A percentile compares a stretch with the other conserved stretches of the same genome.
Evolutionary conservation across 129 eudicot species (phyloP).

Genomic region (Logfia minima): DNA sequence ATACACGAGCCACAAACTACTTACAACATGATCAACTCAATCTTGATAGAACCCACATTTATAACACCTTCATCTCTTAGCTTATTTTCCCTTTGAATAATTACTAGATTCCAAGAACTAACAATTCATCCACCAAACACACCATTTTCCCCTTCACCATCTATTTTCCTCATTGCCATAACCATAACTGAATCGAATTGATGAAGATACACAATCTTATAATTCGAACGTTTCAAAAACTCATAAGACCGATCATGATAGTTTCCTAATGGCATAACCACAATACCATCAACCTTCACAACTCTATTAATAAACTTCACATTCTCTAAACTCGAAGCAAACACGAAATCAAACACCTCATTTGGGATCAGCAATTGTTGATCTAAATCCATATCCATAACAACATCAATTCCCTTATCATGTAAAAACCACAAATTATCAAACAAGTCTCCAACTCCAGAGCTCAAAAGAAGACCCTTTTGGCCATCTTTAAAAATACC

Average conservation of each 20-base stretch:
- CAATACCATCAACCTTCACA: conserved; percentile 47
- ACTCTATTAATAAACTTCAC: conserved; percentile 31
- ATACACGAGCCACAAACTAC: conserved; percentile 1
- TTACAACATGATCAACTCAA: conserved; percentile 10
- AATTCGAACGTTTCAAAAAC: conserved; percentile 34
- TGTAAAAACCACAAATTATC: conserved; percentile 41
- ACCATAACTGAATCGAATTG: conserved; percentile 39
- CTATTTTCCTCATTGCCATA: conserved; percentile 49
- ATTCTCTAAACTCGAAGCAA: conserved; percentile 29
- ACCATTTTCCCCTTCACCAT: conserved; percentile 21
- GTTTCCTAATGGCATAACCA: conserved; percentile 37
- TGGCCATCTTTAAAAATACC: conserved; percentile 51
- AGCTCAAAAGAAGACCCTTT: conserved; percentile 45
- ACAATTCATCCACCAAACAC: conserved; percentile 24
- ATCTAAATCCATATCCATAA: conserved; percentile 29
- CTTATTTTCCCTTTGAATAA: conserved; percentile 8
- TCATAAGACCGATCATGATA: conserved; percentile 28
- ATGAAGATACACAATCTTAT: conserved; percentile 50
- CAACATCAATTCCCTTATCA: conserved; percentile 44
- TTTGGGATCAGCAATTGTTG: conserved; percentile 12
- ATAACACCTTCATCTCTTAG: conserved; percentile 47
- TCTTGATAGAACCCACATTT: conserved; percentile 42
- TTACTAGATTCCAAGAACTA: conserved; percentile 16
- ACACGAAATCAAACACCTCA: conserved; percentile 57
- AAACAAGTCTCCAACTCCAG: conserved; percentile 28